Percentiles rank a stretch among this genome's conserved stretches.
phyloP scores from a whole-genome alignment of 1,139 yeast genomes.

The Dujonia santamariae region DNA sequence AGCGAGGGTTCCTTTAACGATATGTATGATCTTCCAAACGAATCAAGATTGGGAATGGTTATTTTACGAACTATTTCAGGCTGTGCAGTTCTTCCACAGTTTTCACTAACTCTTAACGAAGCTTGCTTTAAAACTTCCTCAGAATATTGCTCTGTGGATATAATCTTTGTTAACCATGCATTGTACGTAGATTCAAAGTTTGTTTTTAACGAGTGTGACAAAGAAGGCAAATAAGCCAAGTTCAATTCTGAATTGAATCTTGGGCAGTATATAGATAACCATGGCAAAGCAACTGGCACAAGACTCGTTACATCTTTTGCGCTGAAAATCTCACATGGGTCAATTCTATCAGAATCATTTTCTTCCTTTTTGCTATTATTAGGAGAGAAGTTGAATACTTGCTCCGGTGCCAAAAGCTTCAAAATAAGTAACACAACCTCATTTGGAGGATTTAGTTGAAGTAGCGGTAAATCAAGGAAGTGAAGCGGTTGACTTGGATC shows the following conservation, averaged over 20 bases:
- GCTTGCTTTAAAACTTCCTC: constrained; percentile 50
- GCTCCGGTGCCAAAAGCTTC: constrained; percentile 48
- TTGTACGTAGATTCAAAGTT: constrained; percentile 27
- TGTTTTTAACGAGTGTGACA: constrained; percentile 23
- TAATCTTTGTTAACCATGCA: constrained; percentile 63
- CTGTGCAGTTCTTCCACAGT: constrained; percentile 83
- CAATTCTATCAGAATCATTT: background rate
- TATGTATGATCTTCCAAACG: constrained; percentile 24
- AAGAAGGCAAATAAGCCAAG: constrained; percentile 24
- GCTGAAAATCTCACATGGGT: constrained; percentile 17
- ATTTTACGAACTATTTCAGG: constrained; percentile 63
- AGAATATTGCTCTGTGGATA: constrained; percentile 37
- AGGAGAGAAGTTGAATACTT: constrained; percentile 53
- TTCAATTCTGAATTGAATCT: constrained; percentile 23
- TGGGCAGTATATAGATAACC: constrained; percentile 40
- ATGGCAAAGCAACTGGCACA: constrained; percentile 17
- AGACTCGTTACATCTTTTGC: constrained; percentile 16
- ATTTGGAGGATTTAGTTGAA: constrained; percentile 47
- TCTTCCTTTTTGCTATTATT: background rate
- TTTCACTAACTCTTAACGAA: constrained; percentile 68
- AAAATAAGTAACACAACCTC: constrained; percentile 45
- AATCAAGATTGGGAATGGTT: constrained; percentile 28
- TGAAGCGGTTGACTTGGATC: constrained; percentile 43
- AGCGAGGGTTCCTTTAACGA: constrained; percentile 76
- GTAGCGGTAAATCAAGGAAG: constrained; percentile 63